phyloP scores from a whole-genome alignment of 2,329 filamentous ascomycete species.

The Colletotrichum lentis region DNA sequence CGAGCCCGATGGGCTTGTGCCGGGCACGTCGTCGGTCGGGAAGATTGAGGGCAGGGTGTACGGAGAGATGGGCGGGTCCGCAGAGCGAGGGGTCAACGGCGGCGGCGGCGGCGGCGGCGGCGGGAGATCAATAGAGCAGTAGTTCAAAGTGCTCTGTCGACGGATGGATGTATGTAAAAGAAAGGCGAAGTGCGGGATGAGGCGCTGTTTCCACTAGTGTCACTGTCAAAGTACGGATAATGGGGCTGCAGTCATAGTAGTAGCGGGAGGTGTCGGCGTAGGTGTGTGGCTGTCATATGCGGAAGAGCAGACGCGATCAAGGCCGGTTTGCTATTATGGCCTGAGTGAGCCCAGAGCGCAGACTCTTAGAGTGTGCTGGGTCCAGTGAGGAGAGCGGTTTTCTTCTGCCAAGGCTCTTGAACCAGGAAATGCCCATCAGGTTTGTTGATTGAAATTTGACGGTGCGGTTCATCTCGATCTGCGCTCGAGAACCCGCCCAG shows the following conservation, averaged over 20 bases:
- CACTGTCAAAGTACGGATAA: background rate
- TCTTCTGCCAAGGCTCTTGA: background rate
- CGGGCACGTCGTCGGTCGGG: slow-evolving; percentile 1
- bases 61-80: background rate
- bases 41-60: background rate
- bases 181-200: slow-evolving; percentile 11
- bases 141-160: slow-evolving; percentile 1
- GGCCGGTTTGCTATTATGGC: background rate
- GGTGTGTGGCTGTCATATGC: slow-evolving; percentile 2
- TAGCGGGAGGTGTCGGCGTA: slow-evolving; percentile 1
- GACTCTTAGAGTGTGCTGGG: background rate
- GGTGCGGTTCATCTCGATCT: slow-evolving; percentile 21
- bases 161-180: slow-evolving; percentile 19
- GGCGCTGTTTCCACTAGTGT: slow-evolving; percentile 5
- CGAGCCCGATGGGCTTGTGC: background rate
- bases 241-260: slow-evolving; percentile 1
- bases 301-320: background rate
- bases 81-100: slow-evolving; percentile 1
- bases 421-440: background rate
- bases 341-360: background rate
- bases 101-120: slow-evolving; percentile 8
- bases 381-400: background rate
- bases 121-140: slow-evolving; percentile 8
- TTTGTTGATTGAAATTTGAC: background rate
- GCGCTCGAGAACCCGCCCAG: slow-evolving; percentile 8